These are phyloP conservation scores for Purshia tridentata DNA, from an alignment of 306 rosid genomes.

Conservation along the genomic window DNA sequence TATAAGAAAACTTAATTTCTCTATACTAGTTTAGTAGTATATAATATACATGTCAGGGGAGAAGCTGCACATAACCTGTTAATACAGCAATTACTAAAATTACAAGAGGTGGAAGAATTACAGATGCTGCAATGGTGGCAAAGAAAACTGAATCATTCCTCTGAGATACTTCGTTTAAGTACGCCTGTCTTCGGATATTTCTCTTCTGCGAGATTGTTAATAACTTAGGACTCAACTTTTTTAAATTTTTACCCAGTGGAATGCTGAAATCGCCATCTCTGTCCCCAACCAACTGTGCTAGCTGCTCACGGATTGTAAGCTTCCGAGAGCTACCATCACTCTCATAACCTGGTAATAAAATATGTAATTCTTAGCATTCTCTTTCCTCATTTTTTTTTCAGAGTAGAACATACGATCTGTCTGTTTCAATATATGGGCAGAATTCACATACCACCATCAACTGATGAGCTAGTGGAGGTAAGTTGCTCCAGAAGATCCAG, in stretches of 20 bases:
- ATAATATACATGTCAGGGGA: slow-evolving; percentile 51
- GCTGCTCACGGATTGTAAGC: slow-evolving; percentile 68
- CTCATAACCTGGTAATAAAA: slow-evolving; percentile 58
- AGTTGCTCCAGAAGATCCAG: slow-evolving; percentile 92
- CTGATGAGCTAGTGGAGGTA: slow-evolving; percentile 61
- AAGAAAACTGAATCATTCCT: slow-evolving; percentile 89
- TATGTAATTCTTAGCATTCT: not conserved
- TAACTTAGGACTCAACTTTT: slow-evolving; percentile 72
- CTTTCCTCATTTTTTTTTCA: not conserved
- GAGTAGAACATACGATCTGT: not conserved
- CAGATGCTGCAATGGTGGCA: slow-evolving; percentile 89
- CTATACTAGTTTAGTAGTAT: not conserved
- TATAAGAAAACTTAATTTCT: slow-evolving; percentile 4
- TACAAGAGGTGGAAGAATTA: slow-evolving; percentile 84
- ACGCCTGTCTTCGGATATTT: slow-evolving; percentile 81
- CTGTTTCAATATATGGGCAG: not conserved
- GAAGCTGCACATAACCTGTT: slow-evolving; percentile 93
- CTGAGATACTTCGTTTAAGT: slow-evolving; percentile 76
- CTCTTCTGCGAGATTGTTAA: slow-evolving; percentile 86
- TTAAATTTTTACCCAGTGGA: slow-evolving; percentile 73
- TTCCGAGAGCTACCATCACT: slow-evolving; percentile 53
- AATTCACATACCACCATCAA: slow-evolving; percentile 56
- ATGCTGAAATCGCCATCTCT: slow-evolving; percentile 77
- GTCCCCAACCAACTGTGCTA: slow-evolving; percentile 59
- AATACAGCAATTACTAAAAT: slow-evolving; percentile 82